Base-by-base conservation (phyloP, 2,329 filamentous ascomycete species). In the Alternaria hordeiaustralica region DNA sequence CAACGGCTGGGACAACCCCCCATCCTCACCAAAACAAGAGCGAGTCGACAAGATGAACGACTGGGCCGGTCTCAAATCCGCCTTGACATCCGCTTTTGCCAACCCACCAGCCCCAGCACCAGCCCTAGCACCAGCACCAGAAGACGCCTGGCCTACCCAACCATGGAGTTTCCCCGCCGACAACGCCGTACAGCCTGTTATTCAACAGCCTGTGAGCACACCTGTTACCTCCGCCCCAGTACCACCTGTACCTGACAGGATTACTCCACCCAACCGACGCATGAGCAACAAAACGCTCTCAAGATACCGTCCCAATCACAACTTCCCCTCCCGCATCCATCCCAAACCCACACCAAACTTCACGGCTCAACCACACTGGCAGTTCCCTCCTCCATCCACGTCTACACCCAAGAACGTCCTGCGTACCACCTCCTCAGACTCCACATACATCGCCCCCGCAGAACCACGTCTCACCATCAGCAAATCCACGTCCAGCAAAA, bases 331-430 rank as follows among this genome's bases (percentile, higher is more conserved):
- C 0, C 45, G 15, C 36, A 18, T 18, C 36, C 8, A 18, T 41
- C 36, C 36, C 36, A 41, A 41, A 18, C n/a, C 36, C 36, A 18
- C 36, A 0, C 36, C 36, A 10, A 41, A 41, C 3, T 41, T 41
- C 9, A 18, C 36, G 0, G 36, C 65, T 6, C 79, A 80, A 20
- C 57, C 75, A 0, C 78, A 82, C 71, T 80, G 77, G 74, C 58
- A 68, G 10, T 72, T 77, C 51, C 71, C 71, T 8, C 69, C 58
- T 36, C 64, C 61, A 2, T 46, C 64, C 7, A 30, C 28, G 6
- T 41, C 64, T 4, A 41, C 21, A 18, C 5, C 43, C 13, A 44
- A 41, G 4, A 41, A 30, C n/a, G 7, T 21, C 10, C 20, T 9
- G 11, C 28, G 12, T 0, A 4, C 25, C 36, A 11, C 10, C 20